Evolutionary conservation across 208 protist genomes (phyloP).

Genomic region (Trypanosoma platydactyli): DNA sequence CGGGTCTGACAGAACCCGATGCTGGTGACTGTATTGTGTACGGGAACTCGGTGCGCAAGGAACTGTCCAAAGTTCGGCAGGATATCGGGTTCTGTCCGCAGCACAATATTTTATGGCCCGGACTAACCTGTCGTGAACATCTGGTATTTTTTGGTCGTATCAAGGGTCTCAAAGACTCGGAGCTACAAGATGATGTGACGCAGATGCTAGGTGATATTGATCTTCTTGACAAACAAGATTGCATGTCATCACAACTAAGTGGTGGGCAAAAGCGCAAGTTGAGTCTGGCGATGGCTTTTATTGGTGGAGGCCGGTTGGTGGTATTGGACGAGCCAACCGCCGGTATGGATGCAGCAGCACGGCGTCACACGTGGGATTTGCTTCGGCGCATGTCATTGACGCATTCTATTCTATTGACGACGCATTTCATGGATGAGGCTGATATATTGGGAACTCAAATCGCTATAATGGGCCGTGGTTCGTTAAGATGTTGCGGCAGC

Average conservation of each 20-base stretch:
- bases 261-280: constrained; percentile 71
- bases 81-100: constrained; percentile 88
- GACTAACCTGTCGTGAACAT: constrained; percentile 75
- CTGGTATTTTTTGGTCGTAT: constrained; percentile 71
- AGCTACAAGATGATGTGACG: constrained; percentile 40
- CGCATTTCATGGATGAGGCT: constrained; percentile 95
- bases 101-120: constrained; percentile 80
- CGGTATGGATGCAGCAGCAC: constrained; percentile 46
- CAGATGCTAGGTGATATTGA: constrained; percentile 45
- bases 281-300: constrained; percentile 80
- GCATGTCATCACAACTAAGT: constrained; percentile 38
- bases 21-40: constrained; percentile 63
- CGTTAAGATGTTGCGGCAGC: constrained; percentile 58
- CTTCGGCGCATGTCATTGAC: constrained; percentile 14
- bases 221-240: constrained; percentile 59
- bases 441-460: constrained; percentile 92
- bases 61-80: constrained; percentile 47
- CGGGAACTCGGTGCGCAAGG: constrained; percentile 36
- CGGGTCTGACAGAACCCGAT: constrained; percentile 42
- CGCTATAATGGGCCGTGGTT: constrained; percentile 88
- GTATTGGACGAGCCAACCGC: constrained; percentile 76
- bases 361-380: constrained; percentile 47
- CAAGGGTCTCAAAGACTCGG: constrained; percentile 73
- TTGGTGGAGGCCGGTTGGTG: constrained; percentile 64
- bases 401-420: constrained; percentile 41